Evolutionary conservation across 225 moss, liverwort and hornwort species (phyloP).

Genomic region (Bryoerythrophyllum caledonicum): DNA sequence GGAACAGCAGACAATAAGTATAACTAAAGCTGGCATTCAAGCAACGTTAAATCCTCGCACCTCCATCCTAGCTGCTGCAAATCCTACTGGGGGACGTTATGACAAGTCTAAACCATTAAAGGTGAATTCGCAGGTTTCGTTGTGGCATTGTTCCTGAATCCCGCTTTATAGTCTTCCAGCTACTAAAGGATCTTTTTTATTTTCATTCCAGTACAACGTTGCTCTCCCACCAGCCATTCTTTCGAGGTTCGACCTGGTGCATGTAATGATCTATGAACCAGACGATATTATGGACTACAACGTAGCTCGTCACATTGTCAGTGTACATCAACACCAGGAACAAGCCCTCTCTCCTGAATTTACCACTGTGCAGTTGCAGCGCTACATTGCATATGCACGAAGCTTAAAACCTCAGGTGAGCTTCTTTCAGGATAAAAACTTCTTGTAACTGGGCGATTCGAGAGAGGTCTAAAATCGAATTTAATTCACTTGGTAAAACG

Average conservation of each 20-base stretch:
- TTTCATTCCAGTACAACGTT: constrained; percentile 83
- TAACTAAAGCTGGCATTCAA: constrained; percentile 99
- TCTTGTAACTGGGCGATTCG: too few relatives aligned
- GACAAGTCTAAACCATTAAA: constrained; percentile 98
- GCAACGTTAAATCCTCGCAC: constrained; percentile 97
- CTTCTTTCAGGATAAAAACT: too few relatives aligned
- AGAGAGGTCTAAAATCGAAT: too few relatives aligned
- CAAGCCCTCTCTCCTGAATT: constrained; percentile 82
- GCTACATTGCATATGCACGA: constrained; percentile 95
- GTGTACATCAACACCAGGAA: constrained; percentile 90
- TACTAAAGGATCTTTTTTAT: constrained; percentile 20
- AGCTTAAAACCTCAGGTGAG: constrained; percentile 86
- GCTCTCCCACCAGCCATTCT: constrained; percentile 97
- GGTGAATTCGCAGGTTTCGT: too few relatives aligned
- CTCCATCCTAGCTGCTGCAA: constrained; percentile 96
- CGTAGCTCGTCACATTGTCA: constrained; percentile 90
- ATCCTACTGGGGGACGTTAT: constrained; percentile 97
- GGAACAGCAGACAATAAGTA: constrained; percentile 99
- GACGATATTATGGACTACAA: constrained; percentile 85
- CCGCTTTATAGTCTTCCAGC: too few relatives aligned
- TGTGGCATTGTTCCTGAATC: too few relatives aligned
- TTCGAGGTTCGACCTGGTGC: constrained; percentile 96
- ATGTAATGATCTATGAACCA: constrained; percentile 98
- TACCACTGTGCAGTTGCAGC: constrained; percentile 85
- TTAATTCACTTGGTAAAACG: not conserved